phyloP scores from a whole-genome alignment of 83 land plant genomes.

The Larix sibirica region DNA sequence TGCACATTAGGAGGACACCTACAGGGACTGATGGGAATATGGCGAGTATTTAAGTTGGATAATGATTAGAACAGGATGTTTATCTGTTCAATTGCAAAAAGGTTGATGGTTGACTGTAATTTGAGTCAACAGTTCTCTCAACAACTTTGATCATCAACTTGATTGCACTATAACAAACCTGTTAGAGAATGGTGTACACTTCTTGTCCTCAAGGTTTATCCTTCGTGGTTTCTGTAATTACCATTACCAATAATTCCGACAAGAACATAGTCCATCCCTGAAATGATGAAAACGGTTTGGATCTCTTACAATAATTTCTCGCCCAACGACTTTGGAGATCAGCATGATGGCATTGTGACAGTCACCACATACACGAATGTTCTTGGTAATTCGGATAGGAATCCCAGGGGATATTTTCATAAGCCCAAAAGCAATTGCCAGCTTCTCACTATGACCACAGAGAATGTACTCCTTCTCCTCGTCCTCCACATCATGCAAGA shows the following conservation, averaged over 20 bases:
- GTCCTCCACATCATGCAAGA: slow-evolving; percentile 16
- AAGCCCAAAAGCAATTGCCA: slow-evolving; percentile 20
- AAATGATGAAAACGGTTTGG: slow-evolving; percentile 15
- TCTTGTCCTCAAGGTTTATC: no score
- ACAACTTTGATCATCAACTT: no score
- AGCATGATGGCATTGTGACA: slow-evolving; percentile 11
- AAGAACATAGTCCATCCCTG: slow-evolving; percentile 7
- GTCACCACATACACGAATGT: slow-evolving; percentile 19
- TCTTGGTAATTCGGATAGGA: slow-evolving; percentile 17
- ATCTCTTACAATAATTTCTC: slow-evolving; percentile 18
- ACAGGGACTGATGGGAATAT: no score
- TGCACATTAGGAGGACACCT: no score
- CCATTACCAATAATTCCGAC: slow-evolving; percentile 17
- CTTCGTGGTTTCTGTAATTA: no score
- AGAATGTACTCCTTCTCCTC: slow-evolving; percentile 13
- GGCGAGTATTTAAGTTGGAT: no score
- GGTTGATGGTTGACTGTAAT: no score
- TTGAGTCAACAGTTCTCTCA: no score
- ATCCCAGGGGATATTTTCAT: slow-evolving; percentile 4
- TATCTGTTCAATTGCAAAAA: no score
- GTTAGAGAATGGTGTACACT: no score
- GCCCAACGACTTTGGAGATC: background rate
- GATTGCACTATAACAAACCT: no score
- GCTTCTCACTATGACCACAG: slow-evolving; percentile 19
- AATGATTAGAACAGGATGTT: no score